These are phyloP conservation scores for Aspergillus caelatus DNA, from an alignment of 2,329 filamentous ascomycete species.

Conservation along the genomic window DNA sequence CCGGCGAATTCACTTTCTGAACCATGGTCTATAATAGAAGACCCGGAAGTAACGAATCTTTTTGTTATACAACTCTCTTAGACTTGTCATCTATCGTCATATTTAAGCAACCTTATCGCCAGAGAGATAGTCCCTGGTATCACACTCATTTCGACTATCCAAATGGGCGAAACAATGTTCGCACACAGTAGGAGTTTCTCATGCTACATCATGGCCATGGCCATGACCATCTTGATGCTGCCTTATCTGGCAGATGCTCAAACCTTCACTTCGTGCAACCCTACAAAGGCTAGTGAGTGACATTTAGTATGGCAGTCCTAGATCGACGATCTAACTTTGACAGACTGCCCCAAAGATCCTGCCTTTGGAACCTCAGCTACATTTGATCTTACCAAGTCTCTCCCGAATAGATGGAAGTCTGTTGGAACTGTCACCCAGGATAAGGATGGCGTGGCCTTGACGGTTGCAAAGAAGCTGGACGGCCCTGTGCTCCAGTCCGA, in stretches of 20 bases:
- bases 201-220: neutral
- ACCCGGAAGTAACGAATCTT: neutral
- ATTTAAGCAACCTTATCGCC: neutral
- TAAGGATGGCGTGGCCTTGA: constrained; percentile 77
- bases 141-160: neutral
- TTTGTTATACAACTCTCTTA: neutral
- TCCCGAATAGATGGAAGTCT: constrained; percentile 75
- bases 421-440: constrained; percentile 72
- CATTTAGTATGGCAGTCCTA: too few relatives aligned
- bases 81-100: neutral
- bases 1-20: neutral
- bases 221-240: neutral
- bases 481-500: constrained; percentile 82
- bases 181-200: neutral
- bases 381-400: constrained; percentile 79
- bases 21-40: neutral
- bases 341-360: constrained; percentile 71
- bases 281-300: neutral
- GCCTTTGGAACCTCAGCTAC: constrained; percentile 81
- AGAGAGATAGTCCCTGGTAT: neutral
- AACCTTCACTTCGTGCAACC: constrained; percentile 4
- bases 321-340: neutral
- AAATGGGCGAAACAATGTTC: neutral
- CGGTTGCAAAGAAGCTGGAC: constrained; percentile 75
- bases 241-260: neutral